phyloP scores from a whole-genome alignment of 345 rosid genomes.

The Eucalyptus marginata region DNA sequence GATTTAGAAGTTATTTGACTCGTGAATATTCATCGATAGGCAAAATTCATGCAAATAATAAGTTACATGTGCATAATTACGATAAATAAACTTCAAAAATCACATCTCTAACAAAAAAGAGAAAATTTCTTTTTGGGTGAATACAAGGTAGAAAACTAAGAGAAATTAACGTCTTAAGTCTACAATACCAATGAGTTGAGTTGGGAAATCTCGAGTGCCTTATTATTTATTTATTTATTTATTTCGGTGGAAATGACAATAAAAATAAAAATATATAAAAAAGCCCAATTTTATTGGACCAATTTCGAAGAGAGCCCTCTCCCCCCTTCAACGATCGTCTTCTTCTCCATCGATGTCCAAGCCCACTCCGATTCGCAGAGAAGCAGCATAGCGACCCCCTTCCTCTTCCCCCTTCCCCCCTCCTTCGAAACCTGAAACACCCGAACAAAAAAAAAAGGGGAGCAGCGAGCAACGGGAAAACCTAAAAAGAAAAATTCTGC shows the following conservation, averaged over 20 bases:
- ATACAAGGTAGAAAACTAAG: too few relatives aligned
- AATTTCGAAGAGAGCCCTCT: background rate
- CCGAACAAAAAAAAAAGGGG: background rate
- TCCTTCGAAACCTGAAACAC: background rate
- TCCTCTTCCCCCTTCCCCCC: background rate
- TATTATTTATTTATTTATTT: too few relatives aligned
- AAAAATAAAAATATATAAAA: background rate
- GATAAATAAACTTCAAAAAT: too few relatives aligned
- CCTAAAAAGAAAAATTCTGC: background rate
- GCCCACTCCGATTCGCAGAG: slow-evolving; percentile 3
- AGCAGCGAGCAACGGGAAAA: background rate
- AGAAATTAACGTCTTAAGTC: too few relatives aligned
- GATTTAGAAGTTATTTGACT: too few relatives aligned
- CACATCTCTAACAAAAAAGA: background rate
- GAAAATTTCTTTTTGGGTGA: too few relatives aligned
- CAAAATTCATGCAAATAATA: too few relatives aligned
- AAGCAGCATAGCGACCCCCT: background rate
- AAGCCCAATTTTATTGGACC: background rate
- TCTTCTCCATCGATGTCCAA: background rate
- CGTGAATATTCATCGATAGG: too few relatives aligned
- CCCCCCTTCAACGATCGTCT: background rate
- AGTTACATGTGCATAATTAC: too few relatives aligned
- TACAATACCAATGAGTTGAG: too few relatives aligned
- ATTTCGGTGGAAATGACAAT: rapidly evolving
- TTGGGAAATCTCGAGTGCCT: rapidly evolving